Evolutionary conservation across 2,329 filamentous ascomycete genomes (phyloP).

Genomic region (Diaporthe amygdali): DNA sequence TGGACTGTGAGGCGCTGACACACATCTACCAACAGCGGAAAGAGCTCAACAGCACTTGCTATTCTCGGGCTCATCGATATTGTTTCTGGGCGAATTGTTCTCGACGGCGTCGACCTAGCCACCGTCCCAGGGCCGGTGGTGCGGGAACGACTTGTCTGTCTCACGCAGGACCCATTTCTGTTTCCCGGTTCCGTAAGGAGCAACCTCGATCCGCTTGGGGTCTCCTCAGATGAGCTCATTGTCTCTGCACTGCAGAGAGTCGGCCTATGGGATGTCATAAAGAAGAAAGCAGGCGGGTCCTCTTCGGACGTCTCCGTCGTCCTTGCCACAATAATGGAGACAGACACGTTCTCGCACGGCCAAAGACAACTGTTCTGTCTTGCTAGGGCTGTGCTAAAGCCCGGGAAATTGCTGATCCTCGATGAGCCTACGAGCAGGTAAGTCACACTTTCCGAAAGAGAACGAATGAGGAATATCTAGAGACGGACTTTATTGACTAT

Average conservation of each 20-base stretch:
- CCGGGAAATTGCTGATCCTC: constrained; percentile 43
- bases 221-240: constrained; percentile 45
- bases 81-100: constrained; percentile 44
- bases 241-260: constrained; percentile 49
- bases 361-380: constrained; percentile 55
- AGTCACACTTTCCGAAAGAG: not conserved
- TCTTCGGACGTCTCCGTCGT: not conserved
- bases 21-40: constrained; percentile 45
- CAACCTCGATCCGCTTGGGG: constrained; percentile 51
- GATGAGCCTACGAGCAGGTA: constrained; percentile 48
- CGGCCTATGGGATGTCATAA: constrained; percentile 47
- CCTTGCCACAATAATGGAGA: constrained; percentile 38
- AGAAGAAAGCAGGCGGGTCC: constrained; percentile 37
- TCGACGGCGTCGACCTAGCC: constrained; percentile 48
- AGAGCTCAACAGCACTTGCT: constrained; percentile 50
- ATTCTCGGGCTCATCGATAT: constrained; percentile 54
- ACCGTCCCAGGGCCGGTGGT: constrained; percentile 33
- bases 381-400: constrained; percentile 48
- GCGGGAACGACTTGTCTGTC: constrained; percentile 41
- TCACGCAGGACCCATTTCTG: constrained; percentile 58
- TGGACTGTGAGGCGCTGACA: not conserved
- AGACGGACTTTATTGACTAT: not conserved
- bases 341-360: constrained; percentile 46
- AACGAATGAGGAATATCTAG: not conserved
- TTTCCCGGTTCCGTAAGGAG: constrained; percentile 50